Base-by-base conservation (phyloP, 345 rosid genomes). In the Hibiscus tridactylites region DNA sequence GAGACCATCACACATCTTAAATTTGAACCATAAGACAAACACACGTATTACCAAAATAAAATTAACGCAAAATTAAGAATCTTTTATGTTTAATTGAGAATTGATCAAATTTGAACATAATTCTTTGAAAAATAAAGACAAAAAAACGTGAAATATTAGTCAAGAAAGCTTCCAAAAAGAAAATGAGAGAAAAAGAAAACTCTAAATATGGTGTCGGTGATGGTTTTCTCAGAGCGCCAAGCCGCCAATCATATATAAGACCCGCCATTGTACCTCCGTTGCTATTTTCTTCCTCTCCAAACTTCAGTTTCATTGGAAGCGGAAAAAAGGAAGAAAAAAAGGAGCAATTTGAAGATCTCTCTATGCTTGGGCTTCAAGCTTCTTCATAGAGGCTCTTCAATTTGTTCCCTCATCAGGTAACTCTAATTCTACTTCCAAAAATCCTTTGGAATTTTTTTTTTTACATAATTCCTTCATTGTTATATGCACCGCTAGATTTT, bases 231-330 rank as follows among this genome's bases (percentile, higher is more conserved):
- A 21, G 24, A 21, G 24, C 47, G 42, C 46, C 57, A 54, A 1
- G 49, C 24, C 63, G 63, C 31, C 72, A 52, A 52, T 52, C n/a
- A 9, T 68, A 68, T 52, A 68, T 52, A 68, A 31, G 31, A 68
- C 61, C 61, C 31, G 9, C 21, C 37, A 17, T 33, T 44, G 61
- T 68, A 29, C 72, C 3, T 52, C n/a, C 72, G 5, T 31, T 17
- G 42, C 15, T 16, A 8, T 1, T 33, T 54, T 53, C 49, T 9
- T 53, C 19, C 61, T 33, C 72, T 33, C 46, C 9, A 53, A 31
- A 53, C 19, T 53, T 53, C 49, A 37, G 47, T 69, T 66, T 26
- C 58, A 11, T 47, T 47, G 9, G 39, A 12, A 66, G 28, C n/a
- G 13, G 15, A 10, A 13, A 47, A 47, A 47, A 47, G 12, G 16